These are phyloP conservation scores for Malus orientalis DNA, from an alignment of 306 rosid genomes.

Conservation along the genomic window DNA sequence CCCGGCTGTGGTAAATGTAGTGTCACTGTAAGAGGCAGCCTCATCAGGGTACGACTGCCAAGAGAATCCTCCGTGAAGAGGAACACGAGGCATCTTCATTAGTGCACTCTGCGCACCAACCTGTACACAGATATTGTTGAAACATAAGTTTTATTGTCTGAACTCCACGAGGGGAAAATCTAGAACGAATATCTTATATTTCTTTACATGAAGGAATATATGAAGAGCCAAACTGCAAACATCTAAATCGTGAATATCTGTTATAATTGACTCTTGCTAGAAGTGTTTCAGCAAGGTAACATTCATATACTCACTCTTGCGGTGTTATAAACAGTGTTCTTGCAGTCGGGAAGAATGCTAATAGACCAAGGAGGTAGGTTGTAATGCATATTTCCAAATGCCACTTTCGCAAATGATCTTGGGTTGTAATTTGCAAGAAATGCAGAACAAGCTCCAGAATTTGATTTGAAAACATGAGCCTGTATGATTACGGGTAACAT, in stretches of 20 bases:
- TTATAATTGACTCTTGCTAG: not conserved
- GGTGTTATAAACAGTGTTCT: conserved; percentile 81
- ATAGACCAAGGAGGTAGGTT: conserved; percentile 98
- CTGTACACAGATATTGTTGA: conserved; percentile 29
- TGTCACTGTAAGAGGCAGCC: conserved; percentile 57
- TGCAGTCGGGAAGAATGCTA: conserved; percentile 97
- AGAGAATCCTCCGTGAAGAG: conserved; percentile 74
- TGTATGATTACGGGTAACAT: conserved; percentile 16
- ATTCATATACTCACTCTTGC: conserved; percentile 69
- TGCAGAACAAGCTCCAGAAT: conserved; percentile 79
- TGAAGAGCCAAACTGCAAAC: not conserved
- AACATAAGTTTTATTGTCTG: not conserved
- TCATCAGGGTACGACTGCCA: conserved; percentile 85
- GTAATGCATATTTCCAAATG: conserved; percentile 76
- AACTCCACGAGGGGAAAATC: not conserved
- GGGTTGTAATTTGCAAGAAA: conserved; percentile 82
- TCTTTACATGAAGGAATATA: not conserved
- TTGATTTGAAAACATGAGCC: conserved; percentile 88
- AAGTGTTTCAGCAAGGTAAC: too few relatives aligned
- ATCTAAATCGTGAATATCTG: not conserved
- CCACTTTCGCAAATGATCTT: conserved; percentile 55
- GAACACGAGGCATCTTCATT: conserved; percentile 90
- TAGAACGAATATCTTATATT: not conserved
- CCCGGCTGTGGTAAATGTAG: conserved; percentile 64
- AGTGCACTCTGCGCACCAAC: conserved; percentile 72